Conservation (phyloP, 164 flowering plant genomes). For the Taxillus chinensis region DNA sequence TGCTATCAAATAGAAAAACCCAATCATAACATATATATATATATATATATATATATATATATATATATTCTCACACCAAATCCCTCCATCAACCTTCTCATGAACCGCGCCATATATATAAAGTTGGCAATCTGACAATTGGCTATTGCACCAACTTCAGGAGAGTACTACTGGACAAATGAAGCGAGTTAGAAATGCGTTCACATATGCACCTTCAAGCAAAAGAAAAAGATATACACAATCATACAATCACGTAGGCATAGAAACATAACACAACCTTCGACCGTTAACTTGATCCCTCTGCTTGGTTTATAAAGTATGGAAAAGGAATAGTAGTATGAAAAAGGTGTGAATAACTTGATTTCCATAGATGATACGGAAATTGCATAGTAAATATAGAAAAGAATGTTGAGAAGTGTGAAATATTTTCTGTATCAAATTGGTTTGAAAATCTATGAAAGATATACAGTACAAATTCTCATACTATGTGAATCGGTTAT, state of each 20-base stretch:
- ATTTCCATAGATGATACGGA: no score
- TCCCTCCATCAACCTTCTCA: constrained; percentile 73
- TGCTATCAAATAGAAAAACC: neutral
- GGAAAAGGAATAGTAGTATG: no score
- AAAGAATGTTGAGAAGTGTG: no score
- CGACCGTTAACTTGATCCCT: constrained; percentile 33
- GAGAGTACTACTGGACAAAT: constrained; percentile 42
- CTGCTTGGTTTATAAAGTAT: no score
- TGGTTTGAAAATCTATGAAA: no score
- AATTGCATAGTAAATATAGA: no score
- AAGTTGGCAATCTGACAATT: constrained; percentile 66
- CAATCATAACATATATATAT: constrained; percentile 3
- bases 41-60: no score
- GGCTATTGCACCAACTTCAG: constrained; percentile 75
- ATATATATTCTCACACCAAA: constrained; percentile 77
- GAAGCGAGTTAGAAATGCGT: constrained; percentile 1
- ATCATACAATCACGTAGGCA: no score
- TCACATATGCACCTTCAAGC: constrained; percentile 1
- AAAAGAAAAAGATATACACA: neutral
- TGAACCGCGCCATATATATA: constrained; percentile 53
- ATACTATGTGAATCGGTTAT: no score
- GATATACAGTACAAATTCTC: no score
- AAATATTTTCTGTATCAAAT: no score
- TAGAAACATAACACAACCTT: constrained; percentile 24
- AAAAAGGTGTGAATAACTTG: no score